Percentiles rank a stretch among this genome's conserved stretches.
phyloP scores from a whole-genome alignment of 2,329 filamentous ascomycete species.

The Exophiala calicioides region DNA sequence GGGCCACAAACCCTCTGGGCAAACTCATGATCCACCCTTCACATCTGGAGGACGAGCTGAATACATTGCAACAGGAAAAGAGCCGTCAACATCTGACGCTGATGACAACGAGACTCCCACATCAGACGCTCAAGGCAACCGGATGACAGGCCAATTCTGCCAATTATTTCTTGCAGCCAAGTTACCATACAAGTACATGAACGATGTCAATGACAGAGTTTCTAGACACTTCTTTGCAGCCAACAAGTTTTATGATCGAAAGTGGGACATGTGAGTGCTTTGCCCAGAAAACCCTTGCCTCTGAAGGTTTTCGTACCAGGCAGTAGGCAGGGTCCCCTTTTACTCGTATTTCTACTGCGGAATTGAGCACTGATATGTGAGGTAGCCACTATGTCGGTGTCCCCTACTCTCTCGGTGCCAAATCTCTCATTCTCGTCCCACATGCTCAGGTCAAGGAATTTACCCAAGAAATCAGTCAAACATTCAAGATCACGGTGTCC shows the following conservation, averaged over 20 bases:
- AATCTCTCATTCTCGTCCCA: constrained; percentile 67
- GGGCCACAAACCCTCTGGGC: neutral
- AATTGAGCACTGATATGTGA: neutral
- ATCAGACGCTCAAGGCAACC: constrained; percentile 20
- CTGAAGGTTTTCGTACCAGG: too few relatives aligned
- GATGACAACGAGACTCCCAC: neutral
- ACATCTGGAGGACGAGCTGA: neutral
- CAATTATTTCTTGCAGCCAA: constrained; percentile 42
- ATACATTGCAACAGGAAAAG: constrained; percentile 16
- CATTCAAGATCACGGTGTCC: constrained; percentile 55
- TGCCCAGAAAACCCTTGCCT: neutral
- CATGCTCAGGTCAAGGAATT: constrained; percentile 66
- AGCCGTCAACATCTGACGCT: constrained; percentile 1
- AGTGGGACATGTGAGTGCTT: constrained; percentile 73
- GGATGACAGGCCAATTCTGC: constrained; percentile 39
- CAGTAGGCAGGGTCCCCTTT: too few relatives aligned
- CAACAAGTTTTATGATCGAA: constrained; percentile 52
- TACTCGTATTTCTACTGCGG: too few relatives aligned
- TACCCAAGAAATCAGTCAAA: constrained; percentile 63
- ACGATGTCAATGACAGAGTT: constrained; percentile 37
- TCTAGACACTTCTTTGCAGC: constrained; percentile 43
- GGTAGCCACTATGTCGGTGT: constrained; percentile 67
- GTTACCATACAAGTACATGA: constrained; percentile 47
- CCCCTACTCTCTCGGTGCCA: constrained; percentile 47
- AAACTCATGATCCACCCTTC: neutral